Conservation (phyloP, 148 eudicot species). For the Tetragonia tetragonoides region DNA sequence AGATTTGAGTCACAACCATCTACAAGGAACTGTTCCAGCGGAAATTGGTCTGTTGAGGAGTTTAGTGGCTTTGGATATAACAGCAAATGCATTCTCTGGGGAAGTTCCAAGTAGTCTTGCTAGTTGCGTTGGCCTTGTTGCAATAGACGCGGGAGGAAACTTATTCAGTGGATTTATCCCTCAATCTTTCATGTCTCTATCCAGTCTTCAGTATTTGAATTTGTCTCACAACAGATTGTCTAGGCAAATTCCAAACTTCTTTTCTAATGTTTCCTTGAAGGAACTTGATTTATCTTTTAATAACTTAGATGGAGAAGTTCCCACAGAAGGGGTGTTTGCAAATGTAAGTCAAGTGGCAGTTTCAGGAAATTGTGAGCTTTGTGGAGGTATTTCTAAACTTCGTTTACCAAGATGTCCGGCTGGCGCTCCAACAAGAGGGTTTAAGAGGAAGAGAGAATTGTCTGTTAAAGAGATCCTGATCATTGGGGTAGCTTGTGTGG, state of each 20-base stretch:
- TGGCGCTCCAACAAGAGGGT: background rate
- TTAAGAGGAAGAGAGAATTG: background rate
- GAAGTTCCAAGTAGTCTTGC: constrained; percentile 30
- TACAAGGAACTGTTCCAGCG: constrained; percentile 32
- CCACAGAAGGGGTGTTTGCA: constrained; percentile 23
- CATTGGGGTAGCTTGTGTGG: constrained; percentile 7
- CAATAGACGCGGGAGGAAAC: constrained; percentile 23
- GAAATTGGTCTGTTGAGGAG: constrained; percentile 23
- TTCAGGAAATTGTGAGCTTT: constrained; percentile 29
- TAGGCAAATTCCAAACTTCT: constrained; percentile 28
- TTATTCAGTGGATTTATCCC: constrained; percentile 29
- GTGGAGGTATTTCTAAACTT: constrained; percentile 33
- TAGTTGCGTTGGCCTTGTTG: constrained; percentile 22
- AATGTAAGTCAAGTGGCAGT: constrained; percentile 27
- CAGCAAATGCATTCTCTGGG: constrained; percentile 32
- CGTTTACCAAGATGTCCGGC: constrained; percentile 28
- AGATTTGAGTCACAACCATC: constrained; percentile 14
- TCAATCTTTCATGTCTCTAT: constrained; percentile 16
- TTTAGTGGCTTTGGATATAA: constrained; percentile 23
- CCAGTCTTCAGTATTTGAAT: constrained; percentile 21
- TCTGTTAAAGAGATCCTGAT: background rate
- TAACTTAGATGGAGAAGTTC: constrained; percentile 37
- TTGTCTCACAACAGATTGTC: constrained; percentile 34
- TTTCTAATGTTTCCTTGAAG: constrained; percentile 5
- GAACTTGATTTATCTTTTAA: constrained; percentile 30